These are phyloP conservation scores for Parascedosporium putredinis DNA, from an alignment of 2,329 filamentous ascomycete genomes.

Conservation along the genomic window DNA sequence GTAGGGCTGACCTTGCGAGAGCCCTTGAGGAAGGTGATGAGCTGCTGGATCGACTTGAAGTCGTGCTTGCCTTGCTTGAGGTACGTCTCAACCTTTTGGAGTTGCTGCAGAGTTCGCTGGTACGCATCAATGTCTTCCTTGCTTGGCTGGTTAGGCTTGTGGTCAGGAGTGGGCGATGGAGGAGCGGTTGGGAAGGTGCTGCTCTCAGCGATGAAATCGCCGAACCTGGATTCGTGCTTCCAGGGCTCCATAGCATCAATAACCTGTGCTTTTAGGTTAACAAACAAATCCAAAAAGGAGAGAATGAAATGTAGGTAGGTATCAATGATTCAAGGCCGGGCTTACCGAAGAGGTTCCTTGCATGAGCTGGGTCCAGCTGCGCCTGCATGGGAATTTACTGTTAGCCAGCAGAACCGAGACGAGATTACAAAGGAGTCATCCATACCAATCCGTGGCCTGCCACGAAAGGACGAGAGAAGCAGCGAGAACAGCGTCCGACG, in stretches of 20 bases:
- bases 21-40: slow-evolving; percentile 63
- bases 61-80: slow-evolving; percentile 62
- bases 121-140: slow-evolving; percentile 63
- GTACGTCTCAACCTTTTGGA: slow-evolving; percentile 57
- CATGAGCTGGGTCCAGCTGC: slow-evolving; percentile 86
- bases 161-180: slow-evolving; percentile 49
- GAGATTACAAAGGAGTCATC: slow-evolving; percentile 4
- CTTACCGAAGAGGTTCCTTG: slow-evolving; percentile 81
- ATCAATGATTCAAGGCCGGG: slow-evolving; percentile 12
- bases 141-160: slow-evolving; percentile 50
- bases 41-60: slow-evolving; percentile 55
- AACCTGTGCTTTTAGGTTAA: no score
- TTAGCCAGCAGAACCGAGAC: no score
- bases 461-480: slow-evolving; percentile 87
- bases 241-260: slow-evolving; percentile 85
- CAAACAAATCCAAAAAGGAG: no score
- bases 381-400: no score
- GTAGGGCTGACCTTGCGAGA: slow-evolving; percentile 60
- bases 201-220: slow-evolving; percentile 71
- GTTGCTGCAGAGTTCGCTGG: slow-evolving; percentile 54
- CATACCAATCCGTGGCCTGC: slow-evolving; percentile 94
- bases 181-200: slow-evolving; percentile 61
- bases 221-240: slow-evolving; percentile 82
- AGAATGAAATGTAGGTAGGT: not conserved
- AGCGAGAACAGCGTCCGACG: slow-evolving; percentile 83